phyloP scores from a whole-genome alignment of 2,329 filamentous ascomycete species.

The Alternaria dauci region DNA sequence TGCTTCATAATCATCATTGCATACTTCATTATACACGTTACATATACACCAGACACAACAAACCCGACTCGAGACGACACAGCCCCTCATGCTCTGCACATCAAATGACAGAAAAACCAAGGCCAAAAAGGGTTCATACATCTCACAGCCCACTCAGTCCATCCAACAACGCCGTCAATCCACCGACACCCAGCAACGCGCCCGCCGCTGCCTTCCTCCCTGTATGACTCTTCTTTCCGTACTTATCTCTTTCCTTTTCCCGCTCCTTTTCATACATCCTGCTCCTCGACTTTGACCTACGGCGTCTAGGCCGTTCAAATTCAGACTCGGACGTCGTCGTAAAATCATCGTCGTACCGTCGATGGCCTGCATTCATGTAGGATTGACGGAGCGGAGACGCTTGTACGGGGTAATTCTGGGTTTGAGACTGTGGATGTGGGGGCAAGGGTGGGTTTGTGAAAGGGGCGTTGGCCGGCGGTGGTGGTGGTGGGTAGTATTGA shows the following conservation, averaged over 20 bases:
- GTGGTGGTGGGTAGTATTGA: constrained; percentile 1
- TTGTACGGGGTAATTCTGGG: constrained; percentile 14
- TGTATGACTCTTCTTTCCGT: constrained; percentile 30
- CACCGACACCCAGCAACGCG: constrained; percentile 48
- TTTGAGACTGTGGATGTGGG: constrained; percentile 15
- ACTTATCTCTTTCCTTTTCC: constrained; percentile 13
- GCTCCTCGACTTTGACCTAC: constrained; percentile 25
- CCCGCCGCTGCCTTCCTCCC: constrained; percentile 43
- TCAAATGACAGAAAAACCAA: not conserved
- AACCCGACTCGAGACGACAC: not conserved
- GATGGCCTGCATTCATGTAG: constrained; percentile 12
- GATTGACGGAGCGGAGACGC: constrained; percentile 29
- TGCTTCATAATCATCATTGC: not conserved
- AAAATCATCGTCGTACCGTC: constrained; percentile 28
- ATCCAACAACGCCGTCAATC: constrained; percentile 50
- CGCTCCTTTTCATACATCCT: constrained; percentile 15
- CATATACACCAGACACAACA: not conserved
- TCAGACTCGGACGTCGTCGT: constrained; percentile 39
- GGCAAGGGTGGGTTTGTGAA: not conserved
- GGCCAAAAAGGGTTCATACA: not conserved
- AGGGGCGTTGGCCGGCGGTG: not conserved
- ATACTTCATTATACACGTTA: not conserved
- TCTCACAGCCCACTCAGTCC: constrained; percentile 37
- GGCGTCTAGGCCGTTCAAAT: constrained; percentile 21
- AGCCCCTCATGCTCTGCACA: not conserved